Evolutionary conservation across 495 filamentous ascomycete genomes (phyloP), one percentile per base, ranked within the genome.

Genomic region (Viridothelium virens): DNA sequence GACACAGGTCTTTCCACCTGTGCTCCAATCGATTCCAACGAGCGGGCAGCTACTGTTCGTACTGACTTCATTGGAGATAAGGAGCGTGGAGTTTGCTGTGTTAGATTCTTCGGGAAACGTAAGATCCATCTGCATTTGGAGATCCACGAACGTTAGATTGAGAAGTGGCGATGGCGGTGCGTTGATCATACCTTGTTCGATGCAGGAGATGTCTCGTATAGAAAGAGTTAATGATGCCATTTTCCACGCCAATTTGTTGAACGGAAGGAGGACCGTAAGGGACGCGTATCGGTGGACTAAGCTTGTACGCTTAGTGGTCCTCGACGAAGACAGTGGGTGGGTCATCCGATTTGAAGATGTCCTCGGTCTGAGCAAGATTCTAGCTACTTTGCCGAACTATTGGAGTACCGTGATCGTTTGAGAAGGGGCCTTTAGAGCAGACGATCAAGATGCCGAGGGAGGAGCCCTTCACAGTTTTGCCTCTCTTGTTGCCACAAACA

Each of bases 401-500:
- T 25, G 25, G 25, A 25, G 25, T 25, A 25, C 25, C 25, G 25
- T 25, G 25, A 25, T 25, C 25, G 25, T 25, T 25, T 25, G 25
- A 25, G 25, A 25, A 25, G 25, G 25, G 25, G 25, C 25, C 25
- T 25, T 25, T 25, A 25, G 25, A 25, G 25, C 25, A 25, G 25
- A 25, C 25, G 25, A 25, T 25, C 25, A 25, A 25, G 25, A 25
- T 25, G 5, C 31, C 14, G 25, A 59, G 53, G 31, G 36, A 59
- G 53, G 53, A 59, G 53, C 53, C 7, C 18, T 59, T 70, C 63
- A 70, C 41, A 70, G 66, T 48, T 66, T 70, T 18, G 34, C 61
- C 37, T 53, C 18, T 68, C 67, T 72, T 16, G 71, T 63, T 61
- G 74, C 66, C 36, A 78, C 65, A 56, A 78, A 78, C 67, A 78